phyloP scores from a whole-genome alignment of 192 early-diverging fungal species.

The Cladochytrium replicatum region DNA sequence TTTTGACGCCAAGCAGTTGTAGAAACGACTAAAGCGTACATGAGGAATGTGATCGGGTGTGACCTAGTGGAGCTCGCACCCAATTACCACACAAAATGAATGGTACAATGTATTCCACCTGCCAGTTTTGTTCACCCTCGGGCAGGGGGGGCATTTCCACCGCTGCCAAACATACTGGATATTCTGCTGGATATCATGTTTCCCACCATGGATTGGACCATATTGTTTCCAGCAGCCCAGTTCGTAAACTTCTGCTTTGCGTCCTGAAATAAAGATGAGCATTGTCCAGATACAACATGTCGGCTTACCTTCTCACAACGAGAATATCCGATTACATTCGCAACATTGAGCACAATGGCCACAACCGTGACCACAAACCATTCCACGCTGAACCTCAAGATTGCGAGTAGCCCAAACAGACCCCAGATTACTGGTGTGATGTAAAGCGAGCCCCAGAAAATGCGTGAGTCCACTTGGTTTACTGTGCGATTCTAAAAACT shows the following conservation, averaged over 20 bases:
- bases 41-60: conserved; percentile 35
- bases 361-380: conserved; percentile 85
- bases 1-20: no score
- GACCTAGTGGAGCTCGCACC: no score
- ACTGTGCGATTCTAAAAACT: conserved; percentile 47
- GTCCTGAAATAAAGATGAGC: conserved; percentile 18
- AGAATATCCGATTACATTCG: conserved; percentile 92
- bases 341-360: conserved; percentile 71
- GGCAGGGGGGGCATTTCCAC: background rate
- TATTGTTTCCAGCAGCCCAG: conserved; percentile 18
- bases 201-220: conserved; percentile 22
- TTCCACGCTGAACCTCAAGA: conserved; percentile 61
- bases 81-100: no score
- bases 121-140: conserved; percentile 4
- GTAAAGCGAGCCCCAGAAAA: conserved; percentile 93
- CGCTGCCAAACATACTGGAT: conserved; percentile 27
- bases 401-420: conserved; percentile 63
- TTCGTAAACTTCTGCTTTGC: conserved; percentile 26
- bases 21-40: conserved; percentile 35
- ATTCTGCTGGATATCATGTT: conserved; percentile 14
- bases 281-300: background rate
- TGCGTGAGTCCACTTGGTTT: conserved; percentile 78
- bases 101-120: no score
- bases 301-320: conserved; percentile 76
- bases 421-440: conserved; percentile 74